These are phyloP conservation scores for Boletellus ananas DNA, from an alignment of 768 basidiomycete genomes.

Conservation along the genomic window DNA sequence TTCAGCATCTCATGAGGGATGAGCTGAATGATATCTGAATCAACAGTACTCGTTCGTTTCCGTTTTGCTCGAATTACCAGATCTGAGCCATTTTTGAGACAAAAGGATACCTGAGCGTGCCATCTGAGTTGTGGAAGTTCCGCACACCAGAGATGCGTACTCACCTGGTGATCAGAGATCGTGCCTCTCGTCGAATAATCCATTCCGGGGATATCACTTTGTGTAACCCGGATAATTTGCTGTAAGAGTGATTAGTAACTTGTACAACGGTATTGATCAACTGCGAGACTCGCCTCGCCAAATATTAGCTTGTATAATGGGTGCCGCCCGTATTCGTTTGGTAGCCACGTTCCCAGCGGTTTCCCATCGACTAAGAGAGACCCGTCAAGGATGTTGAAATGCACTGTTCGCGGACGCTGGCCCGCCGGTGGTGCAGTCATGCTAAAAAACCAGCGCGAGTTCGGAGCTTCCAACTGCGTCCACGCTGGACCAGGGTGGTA, in stretches of 20 bases:
- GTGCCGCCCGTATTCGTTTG: slow-evolving; percentile 1
- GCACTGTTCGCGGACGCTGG: slow-evolving; percentile 24
- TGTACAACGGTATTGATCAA: too few relatives aligned
- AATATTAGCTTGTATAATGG: slow-evolving; percentile 1
- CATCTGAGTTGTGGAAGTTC: background rate
- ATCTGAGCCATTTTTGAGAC: background rate
- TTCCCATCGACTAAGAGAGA: slow-evolving; percentile 38
- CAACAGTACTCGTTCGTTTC: background rate
- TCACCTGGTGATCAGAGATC: slow-evolving; percentile 10
- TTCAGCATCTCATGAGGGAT: slow-evolving; percentile 11
- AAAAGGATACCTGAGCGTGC: slow-evolving; percentile 14
- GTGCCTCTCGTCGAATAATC: slow-evolving; percentile 8
- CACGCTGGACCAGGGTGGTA: slow-evolving; percentile 23
- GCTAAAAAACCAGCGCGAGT: slow-evolving; percentile 27
- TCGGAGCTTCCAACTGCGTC: slow-evolving; percentile 13
- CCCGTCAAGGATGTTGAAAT: slow-evolving; percentile 39
- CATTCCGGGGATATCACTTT: slow-evolving; percentile 13
- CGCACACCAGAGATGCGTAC: background rate
- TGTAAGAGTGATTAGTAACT: background rate
- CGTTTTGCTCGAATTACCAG: slow-evolving; percentile 8
- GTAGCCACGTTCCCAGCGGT: slow-evolving; percentile 15
- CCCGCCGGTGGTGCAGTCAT: slow-evolving; percentile 9
- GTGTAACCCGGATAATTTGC: slow-evolving; percentile 6
- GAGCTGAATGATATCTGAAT: slow-evolving; percentile 11
- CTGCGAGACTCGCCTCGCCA: too few relatives aligned